Base-by-base conservation (phyloP, 1,284 basidiomycete species). In the Dichomitus squalens region DNA sequence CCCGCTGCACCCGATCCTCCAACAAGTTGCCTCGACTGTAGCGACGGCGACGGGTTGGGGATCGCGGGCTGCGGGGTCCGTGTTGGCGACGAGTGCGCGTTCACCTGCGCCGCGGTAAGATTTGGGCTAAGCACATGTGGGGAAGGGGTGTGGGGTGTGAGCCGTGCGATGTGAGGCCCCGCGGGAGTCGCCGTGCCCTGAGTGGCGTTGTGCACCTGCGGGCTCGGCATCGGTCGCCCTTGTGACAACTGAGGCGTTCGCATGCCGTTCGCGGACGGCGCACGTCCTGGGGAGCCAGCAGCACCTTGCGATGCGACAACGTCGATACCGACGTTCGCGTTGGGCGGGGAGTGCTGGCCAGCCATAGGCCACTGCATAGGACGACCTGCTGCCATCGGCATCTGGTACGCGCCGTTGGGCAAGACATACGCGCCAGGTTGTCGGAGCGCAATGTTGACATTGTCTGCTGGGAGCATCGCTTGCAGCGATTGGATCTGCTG, bases 1-100 rank as follows among this genome's bases (percentile, higher is more conserved):
- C 76, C 76, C 55, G 75, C 77, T 41, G 62, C 62, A 8, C 78
- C 78, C 46, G 76, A 76, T 57, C 73, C 74, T 12, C 78, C 74
- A 9, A 80, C 74, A 35, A 69, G 66, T 64, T 86, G 82, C 63
- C 87, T 83, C 58, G 85, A 81, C 69, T 84, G 85, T 60, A 86
- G 63, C 46, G 84, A 84, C n/a, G 87, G 85, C 12, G 85, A 86
- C 29, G 82, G 75, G 67, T 61, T 63, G n/a, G 66, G 61, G 46
- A 84, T 79, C 34, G 83, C 79, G 4, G 83, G 79, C 60, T 85
- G 79, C 5, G 82, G 76, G 20, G 80, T 73, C 21, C 84, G 78
- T 1, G 84, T 80, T 2, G 86, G 83, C 7, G 85, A 84, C 53
- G 78, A 75, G 49, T 84, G 80, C 12, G 50, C 57, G 41, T 54